Evolutionary conservation across 2,329 filamentous ascomycete species (phyloP).

Genomic region (Clarireedia paspali): DNA sequence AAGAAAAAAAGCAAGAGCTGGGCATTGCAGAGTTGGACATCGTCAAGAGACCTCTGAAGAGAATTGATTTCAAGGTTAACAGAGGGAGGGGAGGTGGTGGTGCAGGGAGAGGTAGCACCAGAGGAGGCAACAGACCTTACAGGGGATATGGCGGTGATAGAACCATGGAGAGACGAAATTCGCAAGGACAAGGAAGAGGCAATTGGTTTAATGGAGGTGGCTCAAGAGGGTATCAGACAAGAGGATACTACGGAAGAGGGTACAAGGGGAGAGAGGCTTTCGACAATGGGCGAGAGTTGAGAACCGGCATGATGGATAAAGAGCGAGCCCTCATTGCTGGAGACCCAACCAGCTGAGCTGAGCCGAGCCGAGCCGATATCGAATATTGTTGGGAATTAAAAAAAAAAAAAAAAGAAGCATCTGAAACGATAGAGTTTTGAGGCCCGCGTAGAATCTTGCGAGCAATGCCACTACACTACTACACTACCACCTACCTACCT

Average conservation of each 20-base stretch:
- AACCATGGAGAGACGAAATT: constrained; percentile 33
- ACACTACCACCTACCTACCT: too few relatives aligned
- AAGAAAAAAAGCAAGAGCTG: constrained; percentile 47
- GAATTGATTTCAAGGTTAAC: constrained; percentile 54
- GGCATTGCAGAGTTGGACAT: constrained; percentile 52
- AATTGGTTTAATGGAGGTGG: constrained; percentile 7
- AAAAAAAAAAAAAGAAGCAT: too few relatives aligned
- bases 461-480: too few relatives aligned
- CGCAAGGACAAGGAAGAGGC: constrained; percentile 3
- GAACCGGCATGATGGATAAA: constrained; percentile 9
- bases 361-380: too few relatives aligned
- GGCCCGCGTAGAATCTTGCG: too few relatives aligned
- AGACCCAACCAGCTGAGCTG: too few relatives aligned
- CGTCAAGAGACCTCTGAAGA: constrained; percentile 59
- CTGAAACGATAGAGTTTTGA: too few relatives aligned
- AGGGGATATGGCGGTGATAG: constrained; percentile 22
- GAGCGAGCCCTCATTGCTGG: not conserved
- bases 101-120: constrained; percentile 4
- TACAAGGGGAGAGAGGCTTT: constrained; percentile 10
- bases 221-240: not conserved
- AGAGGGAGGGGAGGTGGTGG: constrained; percentile 12
- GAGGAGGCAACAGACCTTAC: constrained; percentile 18
- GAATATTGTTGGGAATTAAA: too few relatives aligned
- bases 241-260: constrained; percentile 5
- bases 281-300: constrained; percentile 5